Base-by-base conservation (phyloP, 2,329 filamentous ascomycete species). In the Zymoseptoria passerinii region DNA sequence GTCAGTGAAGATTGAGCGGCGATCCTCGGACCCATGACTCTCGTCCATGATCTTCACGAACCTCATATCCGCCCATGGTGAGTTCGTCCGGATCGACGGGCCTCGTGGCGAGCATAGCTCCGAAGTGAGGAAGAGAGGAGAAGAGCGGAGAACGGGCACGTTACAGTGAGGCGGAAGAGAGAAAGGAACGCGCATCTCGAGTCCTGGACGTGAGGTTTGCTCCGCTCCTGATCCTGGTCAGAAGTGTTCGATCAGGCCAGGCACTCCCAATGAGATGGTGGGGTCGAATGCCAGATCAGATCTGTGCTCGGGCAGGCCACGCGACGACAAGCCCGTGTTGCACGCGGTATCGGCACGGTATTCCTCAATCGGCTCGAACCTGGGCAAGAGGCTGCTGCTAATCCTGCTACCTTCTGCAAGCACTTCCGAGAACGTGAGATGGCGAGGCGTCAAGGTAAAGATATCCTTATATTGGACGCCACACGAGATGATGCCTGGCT, bases 1-100 rank as follows among this genome's bases (percentile, higher is more conserved):
- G 35, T 58, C 48, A 53, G 57, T 53, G 28, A 48, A 18, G 56
- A 58, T 52, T 48, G 28, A 9, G 29, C 52, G 49, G 20, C 52
- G 52, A 50, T 40, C 16, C n/a, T 44, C 35, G n/a, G 35, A 44
- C 16, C 35, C 35, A 44, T 44, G 35, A 44, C 35, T 44, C 35
- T n/a, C 6, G 35, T 44, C 10, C 35, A 16, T 16, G 13, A 13
- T 44, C 35, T 44, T 44, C 35, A n/a, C 35, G 23, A 44, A 44
- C 35, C 9, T 13, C 35, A 16, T 44, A 13, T 44, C 13, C n/a
- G 35, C 35, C 35, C 13, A 5, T 44, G 35, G n/a, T 44, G 35
- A 44, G 35, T 16, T 16, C 5, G 16, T n/a, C n/a, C 35, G 16
- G 5, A 16, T 44, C 13, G 35, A 44, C 13, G 1, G 35, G 35